Conservation (phyloP, 208 protist genomes). For the Acanthamoeba castellanii region DNA sequence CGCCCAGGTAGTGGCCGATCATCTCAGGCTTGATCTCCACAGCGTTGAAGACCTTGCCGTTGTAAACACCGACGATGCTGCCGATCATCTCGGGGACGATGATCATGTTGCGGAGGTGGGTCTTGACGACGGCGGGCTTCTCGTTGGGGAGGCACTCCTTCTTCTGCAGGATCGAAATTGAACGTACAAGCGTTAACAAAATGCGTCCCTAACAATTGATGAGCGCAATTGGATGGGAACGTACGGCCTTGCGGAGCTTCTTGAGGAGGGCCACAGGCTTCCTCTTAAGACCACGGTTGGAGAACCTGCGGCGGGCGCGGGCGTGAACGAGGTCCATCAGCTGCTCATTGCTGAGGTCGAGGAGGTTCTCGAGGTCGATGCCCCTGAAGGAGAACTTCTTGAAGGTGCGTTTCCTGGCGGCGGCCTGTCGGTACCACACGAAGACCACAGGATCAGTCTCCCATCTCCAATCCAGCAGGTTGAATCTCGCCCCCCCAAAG, state of each 20-base stretch:
- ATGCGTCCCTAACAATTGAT: not conserved
- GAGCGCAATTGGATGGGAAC: not conserved
- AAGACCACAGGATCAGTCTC: not conserved
- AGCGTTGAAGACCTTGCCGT: conserved; percentile 98
- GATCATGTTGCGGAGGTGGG: conserved; percentile 99
- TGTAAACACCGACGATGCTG: conserved; percentile 99
- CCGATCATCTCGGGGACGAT: conserved; percentile 99
- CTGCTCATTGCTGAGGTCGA: conserved; percentile 95
- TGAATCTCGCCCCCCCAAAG: too few species aligned
- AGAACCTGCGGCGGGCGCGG: conserved; percentile 96
- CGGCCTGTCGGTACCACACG: not conserved
- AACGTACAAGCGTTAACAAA: not conserved
- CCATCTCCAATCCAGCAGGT: not conserved
- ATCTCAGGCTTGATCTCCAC: conserved; percentile 99
- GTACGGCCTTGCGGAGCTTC: conserved; percentile 96
- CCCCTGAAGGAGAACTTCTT: conserved; percentile 98
- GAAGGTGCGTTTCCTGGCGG: conserved; percentile 92
- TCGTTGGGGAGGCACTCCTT: conserved; percentile 96
- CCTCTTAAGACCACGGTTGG: conserved; percentile 92
- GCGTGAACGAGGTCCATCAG: conserved; percentile 95
- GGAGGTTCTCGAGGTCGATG: conserved; percentile 95
- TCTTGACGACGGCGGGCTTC: conserved; percentile 99
- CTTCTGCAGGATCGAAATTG: conserved; percentile 88
- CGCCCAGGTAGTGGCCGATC: conserved; percentile 99
- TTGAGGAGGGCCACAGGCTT: conserved; percentile 97